Percentiles rank a stretch among this genome's conserved stretches.
phyloP scores from a whole-genome alignment of 306 rosid species.

The Cicer bijugum region DNA sequence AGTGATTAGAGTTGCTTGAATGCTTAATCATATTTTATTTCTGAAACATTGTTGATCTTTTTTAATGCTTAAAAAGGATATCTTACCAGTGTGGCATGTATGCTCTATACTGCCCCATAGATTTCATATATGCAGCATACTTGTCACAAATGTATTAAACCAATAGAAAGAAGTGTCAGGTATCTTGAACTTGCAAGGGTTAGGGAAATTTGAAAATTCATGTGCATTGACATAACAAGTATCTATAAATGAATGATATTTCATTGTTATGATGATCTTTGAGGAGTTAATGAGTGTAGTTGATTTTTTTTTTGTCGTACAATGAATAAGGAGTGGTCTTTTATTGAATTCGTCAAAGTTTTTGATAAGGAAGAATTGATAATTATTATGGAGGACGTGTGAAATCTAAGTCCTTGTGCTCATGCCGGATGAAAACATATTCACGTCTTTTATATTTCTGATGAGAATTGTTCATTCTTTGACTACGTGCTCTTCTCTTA shows the following conservation, averaged over 20 bases:
- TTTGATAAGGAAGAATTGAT: conserved; percentile 13
- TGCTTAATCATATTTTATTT: not conserved
- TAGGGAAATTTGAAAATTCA: not conserved
- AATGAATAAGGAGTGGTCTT: not conserved
- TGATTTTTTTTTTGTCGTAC: not conserved
- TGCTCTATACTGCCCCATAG: conserved; percentile 3
- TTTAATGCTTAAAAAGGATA: conserved; percentile 15
- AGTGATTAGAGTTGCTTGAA: conserved; percentile 25
- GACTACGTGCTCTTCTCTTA: not conserved
- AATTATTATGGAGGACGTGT: conserved; percentile 4
- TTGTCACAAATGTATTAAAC: not conserved
- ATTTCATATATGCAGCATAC: conserved; percentile 22
- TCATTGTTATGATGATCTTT: conserved; percentile 10
- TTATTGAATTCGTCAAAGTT: not conserved
- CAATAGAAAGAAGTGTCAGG: not conserved
- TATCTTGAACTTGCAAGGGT: not conserved
- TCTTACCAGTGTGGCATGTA: conserved; percentile 21
- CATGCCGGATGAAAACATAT: not conserved
- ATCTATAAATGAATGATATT: conserved; percentile 13
- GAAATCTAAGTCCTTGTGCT: not conserved
- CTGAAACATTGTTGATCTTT: conserved; percentile 21
- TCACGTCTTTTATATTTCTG: conserved; percentile 6
- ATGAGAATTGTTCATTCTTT: conserved; percentile 13
- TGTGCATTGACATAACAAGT: conserved; percentile 8
- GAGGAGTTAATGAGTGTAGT: not conserved